Evolutionary conservation across 768 basidiomycete genomes (phyloP), one percentile per base, ranked within the genome.

Genomic region (Guyanaporus albipodus): DNA sequence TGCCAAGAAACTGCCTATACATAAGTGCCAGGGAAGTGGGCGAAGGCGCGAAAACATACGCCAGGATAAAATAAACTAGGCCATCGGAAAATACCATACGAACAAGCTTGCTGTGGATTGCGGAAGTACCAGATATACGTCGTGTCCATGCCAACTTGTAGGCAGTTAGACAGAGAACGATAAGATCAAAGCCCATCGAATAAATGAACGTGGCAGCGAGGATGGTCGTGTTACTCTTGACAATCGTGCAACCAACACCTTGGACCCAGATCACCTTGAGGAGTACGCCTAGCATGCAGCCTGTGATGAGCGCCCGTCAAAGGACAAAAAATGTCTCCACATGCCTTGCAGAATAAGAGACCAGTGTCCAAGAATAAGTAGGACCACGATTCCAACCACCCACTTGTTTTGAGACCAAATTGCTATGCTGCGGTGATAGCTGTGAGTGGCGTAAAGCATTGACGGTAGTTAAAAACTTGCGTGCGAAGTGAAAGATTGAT

Each of bases 141-240:
- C 43, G 50, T 9, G 49, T 48, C 65, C 62, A 64, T 14, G 63
- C 64, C 19, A 87, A 73, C 58, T 83, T 86, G 64, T 76, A 79
- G 11, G 73, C 76, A 29, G 77, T 85, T 53, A 87, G 64, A 21
- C 69, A 49, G 36, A 87, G 71, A 31, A 86, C 82, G 23, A 75
- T 48, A 18, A 84, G 67, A 59, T 87, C 86, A 58, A 87, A 85
- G 57, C 72, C 70, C 86, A 87, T 88, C 24, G 84, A 80, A 55
- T 87, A 87, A 26, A 86, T 82, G 63, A 86, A 87, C 4, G 82
- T 82, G 3, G 81, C 79, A 5, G 82, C 80, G 26, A 87, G 73
- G 42, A 85, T 65, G 8, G 62, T 78, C 61, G 79, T 87, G 59
- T 82, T 77, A 7, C 83, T 83, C 24, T 74, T 57, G 1, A 72